Conservation (phyloP, 169 alveolate species). For the Plasmodium vinckei region DNA sequence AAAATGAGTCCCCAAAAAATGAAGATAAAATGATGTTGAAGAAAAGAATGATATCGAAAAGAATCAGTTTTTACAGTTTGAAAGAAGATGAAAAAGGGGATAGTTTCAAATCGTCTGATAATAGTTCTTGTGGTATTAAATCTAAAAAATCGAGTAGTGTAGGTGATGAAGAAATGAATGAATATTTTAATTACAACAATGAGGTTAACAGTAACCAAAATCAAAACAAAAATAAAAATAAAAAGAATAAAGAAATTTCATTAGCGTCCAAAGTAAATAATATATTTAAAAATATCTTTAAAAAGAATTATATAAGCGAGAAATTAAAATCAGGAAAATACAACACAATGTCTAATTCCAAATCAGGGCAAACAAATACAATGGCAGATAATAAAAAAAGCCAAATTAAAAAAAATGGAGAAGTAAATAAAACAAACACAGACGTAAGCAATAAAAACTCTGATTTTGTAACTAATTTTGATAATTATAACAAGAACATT, state of each 20-base stretch:
- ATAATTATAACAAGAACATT: slow-evolving; percentile 54
- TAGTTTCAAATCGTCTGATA: not conserved
- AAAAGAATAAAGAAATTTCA: slow-evolving; percentile 13
- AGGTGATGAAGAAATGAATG: not conserved
- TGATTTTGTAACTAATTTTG: slow-evolving; percentile 54
- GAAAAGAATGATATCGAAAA: slow-evolving; percentile 24
- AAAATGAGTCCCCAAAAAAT: not conserved
- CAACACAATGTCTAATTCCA: too few relatives aligned
- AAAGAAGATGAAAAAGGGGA: slow-evolving; percentile 25
- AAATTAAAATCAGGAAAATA: too few relatives aligned
- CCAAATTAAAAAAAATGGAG: slow-evolving; percentile 5
- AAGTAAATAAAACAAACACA: slow-evolving; percentile 1
- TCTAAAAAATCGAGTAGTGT: slow-evolving; percentile 24
- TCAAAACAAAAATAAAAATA: slow-evolving; percentile 17
- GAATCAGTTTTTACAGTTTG: slow-evolving; percentile 53
- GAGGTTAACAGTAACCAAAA: too few relatives aligned
- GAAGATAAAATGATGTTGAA: slow-evolving; percentile 1
- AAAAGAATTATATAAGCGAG: not conserved
- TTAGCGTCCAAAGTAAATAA: too few relatives aligned
- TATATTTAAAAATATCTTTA: slow-evolving; percentile 10
- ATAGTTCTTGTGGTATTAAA: slow-evolving; percentile 22
- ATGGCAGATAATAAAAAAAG: not conserved
- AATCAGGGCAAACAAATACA: too few relatives aligned
- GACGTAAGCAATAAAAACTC: slow-evolving; percentile 17
- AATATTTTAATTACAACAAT: too few relatives aligned